Percentiles rank a stretch among this genome's conserved stretches.
Evolutionary conservation across 345 rosid genomes (phyloP).

Genomic region (Carallia pectinifolia): DNA sequence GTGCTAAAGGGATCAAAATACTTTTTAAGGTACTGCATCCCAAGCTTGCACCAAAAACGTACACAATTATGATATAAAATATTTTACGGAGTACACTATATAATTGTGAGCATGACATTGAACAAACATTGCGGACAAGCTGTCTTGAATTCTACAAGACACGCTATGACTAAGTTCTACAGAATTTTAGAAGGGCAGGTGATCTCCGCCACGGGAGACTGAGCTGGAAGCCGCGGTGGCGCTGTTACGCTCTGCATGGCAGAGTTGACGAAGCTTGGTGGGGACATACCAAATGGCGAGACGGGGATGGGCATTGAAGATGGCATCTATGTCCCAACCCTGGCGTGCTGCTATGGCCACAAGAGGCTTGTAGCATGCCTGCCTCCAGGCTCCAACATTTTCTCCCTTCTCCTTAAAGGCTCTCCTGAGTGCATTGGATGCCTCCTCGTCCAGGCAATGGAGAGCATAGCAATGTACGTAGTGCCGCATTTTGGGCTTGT

Average conservation of each 20-base stretch:
- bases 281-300: slow-evolving; percentile 95
- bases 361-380: slow-evolving; percentile 91
- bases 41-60: background rate
- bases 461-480: slow-evolving; percentile 97
- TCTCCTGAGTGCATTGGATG: slow-evolving; percentile 70
- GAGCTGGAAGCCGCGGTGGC: slow-evolving; percentile 44
- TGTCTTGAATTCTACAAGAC: too few relatives aligned
- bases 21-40: too few relatives aligned
- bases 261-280: slow-evolving; percentile 91
- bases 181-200: slow-evolving; percentile 27
- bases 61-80: background rate
- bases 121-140: background rate
- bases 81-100: slow-evolving; percentile 4
- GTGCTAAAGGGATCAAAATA: too few relatives aligned
- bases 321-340: slow-evolving; percentile 95
- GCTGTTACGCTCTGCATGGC: slow-evolving; percentile 69
- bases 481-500: slow-evolving; percentile 99
- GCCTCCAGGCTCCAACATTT: slow-evolving; percentile 97
- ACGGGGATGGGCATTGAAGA: slow-evolving; percentile 88
- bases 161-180: background rate
- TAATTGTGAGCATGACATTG: background rate
- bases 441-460: slow-evolving; percentile 88
- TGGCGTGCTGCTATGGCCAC: slow-evolving; percentile 76
- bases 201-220: slow-evolving; percentile 38
- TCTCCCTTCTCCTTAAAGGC: slow-evolving; percentile 91